phyloP scores from a whole-genome alignment of 345 rosid species.

The Melaleuca alternifolia region DNA sequence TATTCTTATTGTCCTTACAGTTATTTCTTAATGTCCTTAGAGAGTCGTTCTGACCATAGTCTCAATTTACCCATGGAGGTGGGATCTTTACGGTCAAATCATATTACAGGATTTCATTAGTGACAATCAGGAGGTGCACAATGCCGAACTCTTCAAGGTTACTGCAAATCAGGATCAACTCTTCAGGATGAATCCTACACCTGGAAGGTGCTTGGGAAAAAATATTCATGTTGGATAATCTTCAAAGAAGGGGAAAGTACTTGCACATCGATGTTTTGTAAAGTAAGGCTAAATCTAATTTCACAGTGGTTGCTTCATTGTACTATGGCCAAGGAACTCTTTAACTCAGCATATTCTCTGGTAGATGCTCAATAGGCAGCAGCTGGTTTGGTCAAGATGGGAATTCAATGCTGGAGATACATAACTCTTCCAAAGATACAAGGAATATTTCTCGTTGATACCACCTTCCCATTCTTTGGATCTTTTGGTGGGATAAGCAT shows the following conservation, averaged over 20 bases:
- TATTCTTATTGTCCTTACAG: neutral
- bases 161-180: neutral
- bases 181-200: neutral
- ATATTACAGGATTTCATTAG: neutral
- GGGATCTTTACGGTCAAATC: neutral
- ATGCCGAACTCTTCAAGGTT: neutral
- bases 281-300: neutral
- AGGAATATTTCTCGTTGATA: neutral
- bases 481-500: neutral
- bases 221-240: neutral
- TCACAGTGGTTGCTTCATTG: neutral
- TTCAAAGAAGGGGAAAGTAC: neutral
- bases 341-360: neutral
- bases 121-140: neutral
- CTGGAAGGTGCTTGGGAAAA: neutral
- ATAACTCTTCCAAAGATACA: neutral
- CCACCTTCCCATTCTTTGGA: neutral
- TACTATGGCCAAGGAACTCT: neutral
- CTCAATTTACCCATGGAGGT: neutral
- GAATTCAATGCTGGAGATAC: neutral
- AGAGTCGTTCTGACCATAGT: neutral
- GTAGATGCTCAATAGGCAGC: neutral
- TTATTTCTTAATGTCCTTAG: neutral
- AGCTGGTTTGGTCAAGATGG: neutral
- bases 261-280: neutral